Base-by-base conservation (phyloP, 768 basidiomycete species). In the Chalciporus piperatus region DNA sequence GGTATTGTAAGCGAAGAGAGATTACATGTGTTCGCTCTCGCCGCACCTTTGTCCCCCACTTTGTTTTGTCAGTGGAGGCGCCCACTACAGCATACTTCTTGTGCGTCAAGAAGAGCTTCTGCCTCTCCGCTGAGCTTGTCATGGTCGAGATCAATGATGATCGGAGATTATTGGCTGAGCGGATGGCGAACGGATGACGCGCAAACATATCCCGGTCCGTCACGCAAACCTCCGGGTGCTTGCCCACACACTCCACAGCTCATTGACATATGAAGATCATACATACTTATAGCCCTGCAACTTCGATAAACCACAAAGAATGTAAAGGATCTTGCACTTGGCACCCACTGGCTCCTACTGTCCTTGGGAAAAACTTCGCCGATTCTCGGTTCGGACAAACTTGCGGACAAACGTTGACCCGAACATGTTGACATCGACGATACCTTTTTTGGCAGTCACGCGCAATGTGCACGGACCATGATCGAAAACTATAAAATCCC, bases 81-180 rank as follows among this genome's bases (percentile, higher is more conserved):
- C 92, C 91, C 13, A 90, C 81, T 23, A 93, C 90, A 28, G 89
- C 92, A 50, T 78, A 94, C 54, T 73, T 64, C 6, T 84, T 74
- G 12, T 82, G 78, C 8, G 78, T 72, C 38, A 92, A 65, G 69
- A 92, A 92, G 35, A 64, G 59, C 39, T 65, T 69, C 58, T 76
- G 71, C 51, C 79, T 78, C 51, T 83, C 75, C 39, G 72, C 60
- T 55, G 70, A 62, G 33, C 54, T 60, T 10, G 45, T 27, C 68
- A 70, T 70, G 52, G 19, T 53, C 40, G 56, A 46, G 20, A 51
- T 59, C 19, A 51, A 58, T 30, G 49, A 43, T 11, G 41, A 40
- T 16, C 50, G 52, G 46, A 55, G 48, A 47, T 49, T 12, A 50
- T 49, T 33, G 11, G 27, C 27, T 12, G 54, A 45, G 30, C 57